Evolutionary conservation across 23 red algal genomes (phyloP).

Genomic region (Gracilariopsis chorda): DNA sequence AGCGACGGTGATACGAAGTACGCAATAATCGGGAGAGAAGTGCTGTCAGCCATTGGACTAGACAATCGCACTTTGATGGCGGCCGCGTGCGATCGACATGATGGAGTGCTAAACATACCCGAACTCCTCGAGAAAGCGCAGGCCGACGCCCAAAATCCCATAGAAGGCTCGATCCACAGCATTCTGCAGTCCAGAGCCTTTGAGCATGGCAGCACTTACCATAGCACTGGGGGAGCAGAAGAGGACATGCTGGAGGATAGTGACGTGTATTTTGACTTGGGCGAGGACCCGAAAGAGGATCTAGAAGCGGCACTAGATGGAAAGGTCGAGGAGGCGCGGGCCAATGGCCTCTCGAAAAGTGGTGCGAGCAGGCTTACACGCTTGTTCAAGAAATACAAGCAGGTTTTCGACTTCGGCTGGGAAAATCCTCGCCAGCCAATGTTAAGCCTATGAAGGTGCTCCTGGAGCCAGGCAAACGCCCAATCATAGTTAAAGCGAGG

Average conservation of each 20-base stretch:
- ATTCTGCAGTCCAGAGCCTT: no score
- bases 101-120: no score
- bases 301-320: neutral
- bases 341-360: neutral
- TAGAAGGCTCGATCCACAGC: no score
- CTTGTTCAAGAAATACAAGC: neutral
- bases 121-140: no score
- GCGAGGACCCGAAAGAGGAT: neutral
- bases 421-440: conserved; percentile 26
- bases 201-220: neutral
- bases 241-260: neutral
- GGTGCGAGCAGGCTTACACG: neutral
- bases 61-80: neutral
- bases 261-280: conserved; percentile 24
- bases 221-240: neutral
- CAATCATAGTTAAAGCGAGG: conserved; percentile 31
- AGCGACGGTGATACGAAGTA: neutral
- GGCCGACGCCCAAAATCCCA: no score
- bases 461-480: conserved; percentile 3
- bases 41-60: neutral
- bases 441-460: conserved; percentile 22
- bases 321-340: neutral
- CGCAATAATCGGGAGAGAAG: conserved; percentile 5
- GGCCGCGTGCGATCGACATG: conserved; percentile 24
- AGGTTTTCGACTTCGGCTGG: conserved; percentile 26